Percentiles rank a stretch among this genome's conserved stretches.
These are phyloP conservation scores for Clonostachys sp. DNA, from an alignment of 2,329 filamentous ascomycete species.

Conservation along the genomic window DNA sequence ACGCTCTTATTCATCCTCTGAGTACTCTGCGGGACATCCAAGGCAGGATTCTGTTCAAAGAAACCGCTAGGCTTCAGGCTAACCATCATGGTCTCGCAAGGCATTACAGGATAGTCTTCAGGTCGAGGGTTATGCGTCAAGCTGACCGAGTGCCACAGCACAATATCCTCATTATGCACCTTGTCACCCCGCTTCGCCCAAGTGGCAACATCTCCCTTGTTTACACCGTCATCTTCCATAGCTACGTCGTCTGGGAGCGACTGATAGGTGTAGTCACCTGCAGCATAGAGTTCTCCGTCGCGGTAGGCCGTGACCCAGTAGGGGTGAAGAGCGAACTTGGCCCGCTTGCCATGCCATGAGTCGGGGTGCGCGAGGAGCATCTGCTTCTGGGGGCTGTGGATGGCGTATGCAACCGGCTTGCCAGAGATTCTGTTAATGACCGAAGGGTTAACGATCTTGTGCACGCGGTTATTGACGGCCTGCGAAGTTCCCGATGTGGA, in stretches of 20 bases:
- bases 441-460: slow-evolving; percentile 43
- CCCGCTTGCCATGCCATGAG: slow-evolving; percentile 30
- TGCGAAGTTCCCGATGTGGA: slow-evolving; percentile 40
- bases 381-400: slow-evolving; percentile 31
- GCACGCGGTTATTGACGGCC: slow-evolving; percentile 43
- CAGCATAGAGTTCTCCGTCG: slow-evolving; percentile 37
- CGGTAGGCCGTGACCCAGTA: slow-evolving; percentile 40
- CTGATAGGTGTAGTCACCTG: slow-evolving; percentile 42
- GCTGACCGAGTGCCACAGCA: slow-evolving; percentile 52
- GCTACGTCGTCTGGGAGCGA: slow-evolving; percentile 24
- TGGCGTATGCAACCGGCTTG: slow-evolving; percentile 42
- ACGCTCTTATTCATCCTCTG: slow-evolving; percentile 4
- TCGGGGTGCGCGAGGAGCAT: slow-evolving; percentile 31
- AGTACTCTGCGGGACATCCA: slow-evolving; percentile 29
- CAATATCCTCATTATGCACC: slow-evolving; percentile 61
- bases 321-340: slow-evolving; percentile 35
- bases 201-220: slow-evolving; percentile 41
- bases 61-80: slow-evolving; percentile 44
- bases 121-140: slow-evolving; percentile 61
- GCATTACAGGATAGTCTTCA: slow-evolving; percentile 69
- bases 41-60: slow-evolving; percentile 40
- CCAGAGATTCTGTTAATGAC: slow-evolving; percentile 36
- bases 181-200: slow-evolving; percentile 1
- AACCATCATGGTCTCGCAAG: slow-evolving; percentile 46
- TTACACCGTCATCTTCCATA: slow-evolving; percentile 14